These are phyloP conservation scores for Prunus campanulata DNA, from an alignment of 306 rosid genomes.

Conservation along the genomic window DNA sequence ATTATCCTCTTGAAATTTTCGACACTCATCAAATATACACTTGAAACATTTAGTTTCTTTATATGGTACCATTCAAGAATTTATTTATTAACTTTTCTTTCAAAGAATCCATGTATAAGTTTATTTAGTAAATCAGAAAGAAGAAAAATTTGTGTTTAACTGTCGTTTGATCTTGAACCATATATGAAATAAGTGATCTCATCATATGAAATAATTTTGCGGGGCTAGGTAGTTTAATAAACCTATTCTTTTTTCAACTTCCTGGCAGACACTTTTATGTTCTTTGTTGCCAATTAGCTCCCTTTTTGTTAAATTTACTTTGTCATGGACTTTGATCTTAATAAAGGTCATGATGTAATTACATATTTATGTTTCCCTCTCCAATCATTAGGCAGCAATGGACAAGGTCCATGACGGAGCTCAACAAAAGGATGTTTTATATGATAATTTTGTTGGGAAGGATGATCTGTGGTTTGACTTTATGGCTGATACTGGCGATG, in stretches of 20 bases:
- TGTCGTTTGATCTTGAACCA: no score
- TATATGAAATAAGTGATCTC: no score
- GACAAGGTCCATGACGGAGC: constrained; percentile 61
- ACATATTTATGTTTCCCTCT: constrained; percentile 23
- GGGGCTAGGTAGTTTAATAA: background rate
- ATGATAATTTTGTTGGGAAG: constrained; percentile 69
- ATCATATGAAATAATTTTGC: background rate
- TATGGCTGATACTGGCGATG: constrained; percentile 99
- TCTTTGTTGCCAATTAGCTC: background rate
- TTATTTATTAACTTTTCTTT: no score
- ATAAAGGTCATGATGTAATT: background rate
- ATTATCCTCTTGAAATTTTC: background rate
- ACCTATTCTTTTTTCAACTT: background rate
- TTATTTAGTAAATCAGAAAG: no score
- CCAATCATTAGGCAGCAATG: constrained; percentile 88
- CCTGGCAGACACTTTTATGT: background rate
- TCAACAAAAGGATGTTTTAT: constrained; percentile 59
- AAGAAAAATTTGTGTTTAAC: no score
- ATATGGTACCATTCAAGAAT: no score
- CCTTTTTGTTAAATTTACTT: background rate
- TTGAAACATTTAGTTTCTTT: no score
- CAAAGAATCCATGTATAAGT: no score
- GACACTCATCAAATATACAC: no score
- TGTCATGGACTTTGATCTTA: background rate
- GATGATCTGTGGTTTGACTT: constrained; percentile 95